Base-by-base conservation (phyloP, 2,329 filamentous ascomycete species). In the Pseudogymnoascus sp. region DNA sequence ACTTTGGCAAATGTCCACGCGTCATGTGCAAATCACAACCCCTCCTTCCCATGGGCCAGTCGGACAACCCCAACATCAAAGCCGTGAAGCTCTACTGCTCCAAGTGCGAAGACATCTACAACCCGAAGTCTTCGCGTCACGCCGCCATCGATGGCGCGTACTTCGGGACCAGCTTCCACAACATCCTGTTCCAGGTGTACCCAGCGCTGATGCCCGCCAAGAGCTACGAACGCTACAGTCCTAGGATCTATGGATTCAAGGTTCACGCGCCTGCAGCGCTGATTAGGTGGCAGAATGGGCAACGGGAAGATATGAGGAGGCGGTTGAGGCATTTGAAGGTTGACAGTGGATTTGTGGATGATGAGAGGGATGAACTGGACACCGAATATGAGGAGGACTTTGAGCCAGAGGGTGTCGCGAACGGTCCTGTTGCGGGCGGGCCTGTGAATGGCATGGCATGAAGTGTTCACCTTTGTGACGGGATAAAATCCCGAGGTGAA, bases 131-230 rank as follows among this genome's bases (percentile, higher is more conserved):
- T 3, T 93, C 91, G 18, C 91, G 95, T 28, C 95, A 99, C 77
- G 92, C 93, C 60, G 85, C 89, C 64, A 97, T 99, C 72, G 95
- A 99, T 75, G 95, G 95, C 67, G 95, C 95, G 68, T 99, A 97
- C 82, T 99, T 99, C 70, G 95, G 95, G 70, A 93, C 93, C 59
- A 96, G 91, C 2, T 99, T 99, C 82, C 93, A 97, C 82, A 97
- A 97, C 78, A 97, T 99, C 77, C 86, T 99, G 66, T 97, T 99
- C 81, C 95, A 99, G 76, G 95, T 99, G 63, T 97, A 97, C 75
- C 93, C 95, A 5, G 87, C 90, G 23, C 83, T 99, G 70, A 86
- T 96, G 61, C 95, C 95, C 2, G 81, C 86, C 69, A 99, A 97
- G 82, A 91, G 86, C 70, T 82, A 87, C 66, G 87, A 91, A 67